These are phyloP conservation scores for Escovopsis sp. DNA, from an alignment of 2,329 filamentous ascomycete species.

Conservation along the genomic window DNA sequence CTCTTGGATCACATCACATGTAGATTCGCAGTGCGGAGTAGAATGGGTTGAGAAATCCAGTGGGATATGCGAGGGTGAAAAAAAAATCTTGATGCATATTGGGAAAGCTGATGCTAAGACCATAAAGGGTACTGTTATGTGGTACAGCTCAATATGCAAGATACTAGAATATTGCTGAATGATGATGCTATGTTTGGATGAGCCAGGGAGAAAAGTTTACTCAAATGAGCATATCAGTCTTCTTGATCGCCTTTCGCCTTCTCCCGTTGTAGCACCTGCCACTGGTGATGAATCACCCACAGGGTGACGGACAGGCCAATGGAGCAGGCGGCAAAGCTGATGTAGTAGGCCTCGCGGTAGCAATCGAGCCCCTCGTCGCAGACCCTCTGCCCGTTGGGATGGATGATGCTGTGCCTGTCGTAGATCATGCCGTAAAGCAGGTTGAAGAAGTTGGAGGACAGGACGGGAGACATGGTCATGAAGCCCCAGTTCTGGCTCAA, in stretches of 20 bases:
- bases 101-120: too few species aligned
- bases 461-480: conserved; percentile 78
- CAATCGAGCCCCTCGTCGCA: conserved; percentile 69
- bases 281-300: conserved; percentile 52
- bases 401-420: conserved; percentile 61
- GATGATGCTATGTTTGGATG: not conserved
- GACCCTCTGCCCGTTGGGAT: conserved; percentile 52
- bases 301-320: conserved; percentile 55
- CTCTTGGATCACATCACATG: too few species aligned
- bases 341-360: conserved; percentile 66
- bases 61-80: too few species aligned
- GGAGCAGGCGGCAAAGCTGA: conserved; percentile 60
- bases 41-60: too few species aligned
- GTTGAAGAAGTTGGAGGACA: conserved; percentile 87
- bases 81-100: too few species aligned
- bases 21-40: too few species aligned
- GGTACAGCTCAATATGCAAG: too few species aligned
- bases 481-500: conserved; percentile 93
- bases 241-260: conserved; percentile 4
- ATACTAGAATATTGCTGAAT: too few species aligned
- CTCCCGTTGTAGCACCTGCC: conserved; percentile 23
- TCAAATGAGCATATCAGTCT: conserved; percentile 1
- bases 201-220: not conserved
- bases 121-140: too few species aligned
- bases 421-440: conserved; percentile 76